phyloP scores from a whole-genome alignment of 345 rosid species.

The Firmiana major region DNA sequence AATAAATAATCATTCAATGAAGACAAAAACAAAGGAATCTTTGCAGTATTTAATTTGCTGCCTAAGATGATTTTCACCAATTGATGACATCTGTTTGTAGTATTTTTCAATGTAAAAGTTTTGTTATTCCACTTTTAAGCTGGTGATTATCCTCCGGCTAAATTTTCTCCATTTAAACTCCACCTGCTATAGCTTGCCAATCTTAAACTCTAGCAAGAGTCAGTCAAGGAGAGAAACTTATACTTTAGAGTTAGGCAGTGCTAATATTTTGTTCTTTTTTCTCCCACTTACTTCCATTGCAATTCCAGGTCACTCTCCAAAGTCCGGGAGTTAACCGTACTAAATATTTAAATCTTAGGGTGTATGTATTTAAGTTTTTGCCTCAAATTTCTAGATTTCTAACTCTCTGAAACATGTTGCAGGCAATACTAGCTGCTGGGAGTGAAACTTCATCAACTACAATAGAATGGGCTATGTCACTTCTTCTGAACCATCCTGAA shows the following conservation, averaged over 20 bases:
- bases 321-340: not conserved
- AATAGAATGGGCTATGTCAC: conserved; percentile 40
- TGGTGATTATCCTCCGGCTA: not conserved
- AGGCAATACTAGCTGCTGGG: conserved; percentile 28
- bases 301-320: not conserved
- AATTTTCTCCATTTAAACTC: not conserved
- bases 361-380: not conserved
- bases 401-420: not conserved
- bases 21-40: not conserved
- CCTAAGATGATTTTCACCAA: not conserved
- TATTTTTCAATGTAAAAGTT: not conserved
- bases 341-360: not conserved
- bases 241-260: not conserved
- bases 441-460: conserved; percentile 28
- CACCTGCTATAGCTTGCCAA: not conserved
- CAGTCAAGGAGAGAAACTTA: too few species aligned
- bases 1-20: not conserved
- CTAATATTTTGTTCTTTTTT: not conserved
- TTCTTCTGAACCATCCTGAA: conserved; percentile 35
- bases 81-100: not conserved
- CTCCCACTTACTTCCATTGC: not conserved
- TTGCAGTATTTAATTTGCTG: not conserved
- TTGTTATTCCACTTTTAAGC: not conserved
- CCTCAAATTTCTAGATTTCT: not conserved
- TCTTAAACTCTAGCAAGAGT: not conserved